Percentiles rank a stretch among this genome's conserved stretches.
Conservation (phyloP, 2,329 filamentous ascomycete species). For the Alternaria rosae region DNA sequence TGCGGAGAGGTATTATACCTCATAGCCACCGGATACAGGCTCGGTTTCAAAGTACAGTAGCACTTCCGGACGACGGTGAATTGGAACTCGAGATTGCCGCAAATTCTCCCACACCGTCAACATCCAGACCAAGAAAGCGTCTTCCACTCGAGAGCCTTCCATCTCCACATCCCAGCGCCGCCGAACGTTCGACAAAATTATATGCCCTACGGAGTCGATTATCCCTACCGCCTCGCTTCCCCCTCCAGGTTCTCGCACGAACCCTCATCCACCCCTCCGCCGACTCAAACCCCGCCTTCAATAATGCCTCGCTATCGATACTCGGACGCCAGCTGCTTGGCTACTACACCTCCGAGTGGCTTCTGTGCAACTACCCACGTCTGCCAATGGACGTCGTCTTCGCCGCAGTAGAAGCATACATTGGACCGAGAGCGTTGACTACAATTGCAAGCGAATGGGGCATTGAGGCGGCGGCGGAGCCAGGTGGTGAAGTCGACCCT, state of each 20-base stretch:
- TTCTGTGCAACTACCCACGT: slow-evolving; percentile 88
- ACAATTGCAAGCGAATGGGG: slow-evolving; percentile 86
- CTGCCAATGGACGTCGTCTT: slow-evolving; percentile 89
- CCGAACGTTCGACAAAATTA: slow-evolving; percentile 82
- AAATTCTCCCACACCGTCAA: slow-evolving; percentile 6
- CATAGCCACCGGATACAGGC: slow-evolving; percentile 42
- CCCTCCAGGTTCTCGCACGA: slow-evolving; percentile 83
- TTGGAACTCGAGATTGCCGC: slow-evolving; percentile 23
- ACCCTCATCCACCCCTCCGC: slow-evolving; percentile 86
- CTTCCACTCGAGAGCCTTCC: slow-evolving; percentile 60
- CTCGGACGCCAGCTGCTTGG: slow-evolving; percentile 83
- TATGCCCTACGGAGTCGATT: slow-evolving; percentile 91
- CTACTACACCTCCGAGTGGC: slow-evolving; percentile 87
- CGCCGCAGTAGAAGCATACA: slow-evolving; percentile 83
- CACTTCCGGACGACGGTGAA: slow-evolving; percentile 16
- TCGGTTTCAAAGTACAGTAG: slow-evolving; percentile 29
- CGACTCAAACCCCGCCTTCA: slow-evolving; percentile 80
- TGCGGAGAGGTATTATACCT: slow-evolving; percentile 34
- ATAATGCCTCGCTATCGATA: slow-evolving; percentile 84
- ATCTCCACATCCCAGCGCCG: slow-evolving; percentile 73
- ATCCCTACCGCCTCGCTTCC: slow-evolving; percentile 79
- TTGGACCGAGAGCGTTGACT: slow-evolving; percentile 76
- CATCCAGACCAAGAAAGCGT: slow-evolving; percentile 14
- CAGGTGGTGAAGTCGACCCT: slow-evolving; percentile 89
- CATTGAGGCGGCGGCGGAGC: slow-evolving; percentile 83